Base-by-base conservation (phyloP, 352 stramenopile species). In the Pythium dissotocum region DNA sequence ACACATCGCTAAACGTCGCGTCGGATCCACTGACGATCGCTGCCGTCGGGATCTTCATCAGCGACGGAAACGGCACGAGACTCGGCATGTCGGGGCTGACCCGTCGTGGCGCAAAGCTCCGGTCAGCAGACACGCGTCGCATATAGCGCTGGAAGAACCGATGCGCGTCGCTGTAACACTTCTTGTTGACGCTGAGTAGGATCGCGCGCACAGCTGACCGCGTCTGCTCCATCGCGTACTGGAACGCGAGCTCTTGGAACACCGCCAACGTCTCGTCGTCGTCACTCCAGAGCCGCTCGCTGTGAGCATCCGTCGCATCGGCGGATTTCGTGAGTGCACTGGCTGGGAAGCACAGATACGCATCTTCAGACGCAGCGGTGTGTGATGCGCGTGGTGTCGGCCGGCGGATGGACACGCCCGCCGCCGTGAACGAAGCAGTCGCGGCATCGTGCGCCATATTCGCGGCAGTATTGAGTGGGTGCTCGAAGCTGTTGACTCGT, bases 1-100 rank as follows among this genome's bases (percentile, higher is more conserved):
- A 95, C 55, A 94, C 70, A 35, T 91, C 83, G 60, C 82, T 91
- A 30, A 85, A 87, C 30, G 84, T 88, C 13, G 83, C 85, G 53
- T 95, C 87, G 0, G 80, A 81, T 5, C 87, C 87, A 36, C 84
- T 76, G 32, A 94, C 81, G 18, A 95, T 74, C 12, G 79, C 81
- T 16, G 81, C 87, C 67, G 6, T 67, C 18, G 26, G 73, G 48
- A 77, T 44, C 51, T 71, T 71, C 44, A 54, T 63, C 40, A 76
- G 38, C 71, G 69, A 42, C 44, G 38, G 61, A 73, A 73, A 33
- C 54, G 64, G 2, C 48, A 68, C 49, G 57, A 61, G 59, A 56
- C 60, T 49, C 26, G 30, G 28, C 57, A 67, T 32, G 57, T 40
- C 24, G 8, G 6, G 13, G 24, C 49, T 40, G 52, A 8, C 18